Evolutionary conservation across 345 rosid species (phyloP).

Genomic region (Rhodamnia rubescens): DNA sequence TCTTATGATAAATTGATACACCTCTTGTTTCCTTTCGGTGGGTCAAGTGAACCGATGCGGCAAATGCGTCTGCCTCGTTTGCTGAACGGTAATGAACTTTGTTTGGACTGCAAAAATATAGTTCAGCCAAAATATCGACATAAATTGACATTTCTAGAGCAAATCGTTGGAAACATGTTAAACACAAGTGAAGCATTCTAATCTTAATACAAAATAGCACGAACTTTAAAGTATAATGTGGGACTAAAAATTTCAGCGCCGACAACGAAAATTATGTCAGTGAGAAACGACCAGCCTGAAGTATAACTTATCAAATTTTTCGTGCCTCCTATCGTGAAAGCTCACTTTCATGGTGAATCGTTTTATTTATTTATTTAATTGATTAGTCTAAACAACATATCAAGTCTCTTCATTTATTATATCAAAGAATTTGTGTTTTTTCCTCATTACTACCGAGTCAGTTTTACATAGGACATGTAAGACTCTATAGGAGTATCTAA

Average conservation of each 20-base stretch:
- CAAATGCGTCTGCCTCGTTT: neutral
- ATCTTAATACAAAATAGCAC: neutral
- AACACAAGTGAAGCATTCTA: neutral
- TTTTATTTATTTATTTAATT: neutral
- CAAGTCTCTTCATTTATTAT: neutral
- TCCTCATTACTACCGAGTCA: neutral
- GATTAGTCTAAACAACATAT: neutral
- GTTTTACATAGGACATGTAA: neutral
- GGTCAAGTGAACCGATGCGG: neutral
- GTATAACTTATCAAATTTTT: neutral
- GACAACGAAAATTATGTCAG: no score
- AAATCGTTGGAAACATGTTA: neutral
- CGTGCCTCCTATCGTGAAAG: neutral
- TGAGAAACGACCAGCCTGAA: no score
- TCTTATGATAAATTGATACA: neutral
- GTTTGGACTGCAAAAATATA: no score
- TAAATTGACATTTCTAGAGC: neutral
- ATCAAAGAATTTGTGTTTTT: neutral
- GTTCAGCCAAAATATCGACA: neutral
- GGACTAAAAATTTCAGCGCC: no score
- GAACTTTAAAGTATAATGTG: no score
- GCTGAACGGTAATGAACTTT: neutral
- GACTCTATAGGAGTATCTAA: neutral
- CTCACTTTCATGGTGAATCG: neutral
- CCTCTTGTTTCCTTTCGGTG: neutral